Evolutionary conservation across 2,329 filamentous ascomycete genomes (phyloP).

Genomic region (Colletotrichum orbiculare): DNA sequence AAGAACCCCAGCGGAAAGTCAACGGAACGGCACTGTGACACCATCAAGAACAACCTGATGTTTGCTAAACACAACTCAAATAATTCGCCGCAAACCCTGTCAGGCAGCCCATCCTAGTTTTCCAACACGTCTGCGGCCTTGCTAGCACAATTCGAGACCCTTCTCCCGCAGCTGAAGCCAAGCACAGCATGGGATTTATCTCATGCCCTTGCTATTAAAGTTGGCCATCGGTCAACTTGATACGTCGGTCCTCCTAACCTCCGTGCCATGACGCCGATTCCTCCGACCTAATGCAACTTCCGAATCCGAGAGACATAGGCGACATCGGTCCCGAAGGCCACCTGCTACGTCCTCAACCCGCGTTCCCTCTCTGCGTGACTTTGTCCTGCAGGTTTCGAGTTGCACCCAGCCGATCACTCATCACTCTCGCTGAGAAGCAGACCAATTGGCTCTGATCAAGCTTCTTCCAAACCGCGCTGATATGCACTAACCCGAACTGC

Average conservation of each 20-base stretch:
- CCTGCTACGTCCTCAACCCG: too few species aligned
- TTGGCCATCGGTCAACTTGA: conserved; percentile 24
- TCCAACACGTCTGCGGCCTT: neutral
- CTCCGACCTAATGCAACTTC: conserved; percentile 12
- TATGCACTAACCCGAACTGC: conserved; percentile 20
- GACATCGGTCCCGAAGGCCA: too few species aligned
- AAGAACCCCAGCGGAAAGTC: neutral
- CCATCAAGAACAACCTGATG: neutral
- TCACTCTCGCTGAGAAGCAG: conserved; percentile 4
- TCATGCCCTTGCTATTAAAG: conserved; percentile 21
- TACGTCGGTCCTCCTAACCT: conserved; percentile 18
- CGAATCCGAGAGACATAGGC: neutral
- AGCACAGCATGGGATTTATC: conserved; percentile 15
- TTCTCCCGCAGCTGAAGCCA: too few species aligned
- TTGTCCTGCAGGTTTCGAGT: conserved; percentile 7
- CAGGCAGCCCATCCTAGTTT: conserved; percentile 10
- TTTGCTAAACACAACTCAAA: conserved; percentile 31
- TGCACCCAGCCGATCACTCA: conserved; percentile 2
- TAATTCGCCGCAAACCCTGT: conserved; percentile 27
- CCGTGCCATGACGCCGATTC: conserved; percentile 19
- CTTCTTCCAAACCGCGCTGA: conserved; percentile 12
- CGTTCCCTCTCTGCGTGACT: neutral
- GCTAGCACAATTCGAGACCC: neutral
- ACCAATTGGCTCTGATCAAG: conserved; percentile 15
- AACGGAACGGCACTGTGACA: neutral